phyloP scores from a whole-genome alignment of 1,139 yeast genomes.

The Debaryomycetaceae sp. region DNA sequence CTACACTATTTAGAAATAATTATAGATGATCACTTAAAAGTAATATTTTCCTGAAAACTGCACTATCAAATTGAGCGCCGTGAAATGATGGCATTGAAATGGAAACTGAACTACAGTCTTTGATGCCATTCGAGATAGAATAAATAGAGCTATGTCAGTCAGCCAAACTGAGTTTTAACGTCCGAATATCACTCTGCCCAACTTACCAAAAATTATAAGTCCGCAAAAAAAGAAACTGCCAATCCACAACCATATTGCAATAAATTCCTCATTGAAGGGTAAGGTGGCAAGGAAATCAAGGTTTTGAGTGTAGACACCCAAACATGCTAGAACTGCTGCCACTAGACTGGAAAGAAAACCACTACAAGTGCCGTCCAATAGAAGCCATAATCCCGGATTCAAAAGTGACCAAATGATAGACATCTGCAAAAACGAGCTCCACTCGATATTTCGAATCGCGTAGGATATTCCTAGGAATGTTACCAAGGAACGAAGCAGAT shows the following conservation, averaged over 20 bases:
- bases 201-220: slow-evolving; percentile 63
- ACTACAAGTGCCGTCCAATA: slow-evolving; percentile 70
- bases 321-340: slow-evolving; percentile 40
- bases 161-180: neutral
- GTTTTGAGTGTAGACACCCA: slow-evolving; percentile 32
- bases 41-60: neutral
- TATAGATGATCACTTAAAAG: neutral
- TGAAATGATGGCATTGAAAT: too few relatives aligned
- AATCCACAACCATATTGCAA: slow-evolving; percentile 47
- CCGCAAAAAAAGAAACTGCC: slow-evolving; percentile 69
- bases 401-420: slow-evolving; percentile 71
- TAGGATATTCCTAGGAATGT: slow-evolving; percentile 82
- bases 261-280: slow-evolving; percentile 19
- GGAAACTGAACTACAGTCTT: too few relatives aligned
- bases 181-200: slow-evolving; percentile 55
- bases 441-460: slow-evolving; percentile 75
- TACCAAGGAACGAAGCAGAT: slow-evolving; percentile 55
- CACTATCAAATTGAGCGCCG: too few relatives aligned
- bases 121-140: too few relatives aligned
- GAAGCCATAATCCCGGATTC: slow-evolving; percentile 77
- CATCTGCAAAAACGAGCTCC: slow-evolving; percentile 76
- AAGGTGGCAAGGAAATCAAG: slow-evolving; percentile 14
- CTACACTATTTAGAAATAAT: neutral
- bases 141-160: too few relatives aligned
- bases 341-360: slow-evolving; percentile 54